These are phyloP conservation scores for Aspergillus aculeatinus DNA, from an alignment of 2,329 filamentous ascomycete species.

Conservation along the genomic window DNA sequence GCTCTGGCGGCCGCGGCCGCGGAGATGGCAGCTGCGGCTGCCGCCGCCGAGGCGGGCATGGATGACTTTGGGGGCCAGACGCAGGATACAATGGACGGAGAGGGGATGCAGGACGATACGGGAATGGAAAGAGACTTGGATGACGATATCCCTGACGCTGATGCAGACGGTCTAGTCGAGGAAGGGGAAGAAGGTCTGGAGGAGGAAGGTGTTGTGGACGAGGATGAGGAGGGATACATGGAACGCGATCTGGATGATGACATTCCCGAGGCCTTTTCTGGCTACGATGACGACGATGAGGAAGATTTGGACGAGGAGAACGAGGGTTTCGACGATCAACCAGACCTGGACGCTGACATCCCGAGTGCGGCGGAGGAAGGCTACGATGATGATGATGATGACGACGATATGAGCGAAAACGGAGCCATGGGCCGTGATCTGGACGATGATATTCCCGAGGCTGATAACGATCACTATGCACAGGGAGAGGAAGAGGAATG, in stretches of 20 bases:
- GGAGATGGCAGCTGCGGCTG: constrained; percentile 68
- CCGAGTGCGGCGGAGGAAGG: constrained; percentile 51
- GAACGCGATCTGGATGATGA: constrained; percentile 69
- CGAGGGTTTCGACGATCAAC: constrained; percentile 45
- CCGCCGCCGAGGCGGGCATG: constrained; percentile 56
- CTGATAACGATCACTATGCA: constrained; percentile 41
- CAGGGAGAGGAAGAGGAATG: constrained; percentile 62
- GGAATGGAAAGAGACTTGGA: constrained; percentile 52
- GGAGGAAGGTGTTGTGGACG: constrained; percentile 56
- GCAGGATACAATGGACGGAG: constrained; percentile 23
- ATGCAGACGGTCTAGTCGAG: constrained; percentile 39
- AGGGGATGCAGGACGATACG: constrained; percentile 42
- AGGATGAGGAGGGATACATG: constrained; percentile 46
- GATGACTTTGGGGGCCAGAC: constrained; percentile 36
- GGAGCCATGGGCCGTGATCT: constrained; percentile 65
- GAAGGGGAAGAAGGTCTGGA: constrained; percentile 49
- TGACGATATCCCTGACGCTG: constrained; percentile 62
- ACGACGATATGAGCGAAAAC: constrained; percentile 50
- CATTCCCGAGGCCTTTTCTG: constrained; percentile 62
- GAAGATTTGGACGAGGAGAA: constrained; percentile 41
- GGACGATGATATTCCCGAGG: constrained; percentile 39
- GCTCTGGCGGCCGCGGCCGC: constrained; percentile 72
- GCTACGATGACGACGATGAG: constrained; percentile 42
- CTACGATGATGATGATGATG: constrained; percentile 32
- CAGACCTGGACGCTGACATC: constrained; percentile 60